These are phyloP conservation scores for Penicillium sp. DNA, from an alignment of 2,329 filamentous ascomycete genomes.

Conservation along the genomic window DNA sequence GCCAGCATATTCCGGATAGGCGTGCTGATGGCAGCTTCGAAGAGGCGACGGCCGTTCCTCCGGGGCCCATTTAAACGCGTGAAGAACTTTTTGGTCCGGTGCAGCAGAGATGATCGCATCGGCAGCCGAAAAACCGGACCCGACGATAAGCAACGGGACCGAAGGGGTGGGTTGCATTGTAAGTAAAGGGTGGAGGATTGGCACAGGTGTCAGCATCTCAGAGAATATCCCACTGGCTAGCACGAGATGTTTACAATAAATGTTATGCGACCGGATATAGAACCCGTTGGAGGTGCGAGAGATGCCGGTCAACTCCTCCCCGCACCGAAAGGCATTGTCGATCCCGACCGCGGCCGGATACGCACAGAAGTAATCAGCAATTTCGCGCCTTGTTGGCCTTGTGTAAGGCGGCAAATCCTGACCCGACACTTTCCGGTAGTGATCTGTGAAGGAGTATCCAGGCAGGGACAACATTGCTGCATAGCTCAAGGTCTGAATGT, in stretches of 20 bases:
- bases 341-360: slow-evolving; percentile 53
- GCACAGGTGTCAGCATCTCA: slow-evolving; percentile 48
- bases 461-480: slow-evolving; percentile 57
- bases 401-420: slow-evolving; percentile 47
- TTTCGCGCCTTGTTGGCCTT: slow-evolving; percentile 50
- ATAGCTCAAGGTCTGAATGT: slow-evolving; percentile 57
- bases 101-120: slow-evolving; percentile 53
- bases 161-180: slow-evolving; percentile 23
- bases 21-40: slow-evolving; percentile 54
- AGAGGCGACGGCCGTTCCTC: slow-evolving; percentile 52
- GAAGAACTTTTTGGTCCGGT: slow-evolving; percentile 44
- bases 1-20: slow-evolving; percentile 57
- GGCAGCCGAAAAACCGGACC: slow-evolving; percentile 58
- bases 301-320: slow-evolving; percentile 41
- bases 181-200: slow-evolving; percentile 45
- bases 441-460: slow-evolving; percentile 53
- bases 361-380: slow-evolving; percentile 50
- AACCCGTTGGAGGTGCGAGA: slow-evolving; percentile 45
- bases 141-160: slow-evolving; percentile 50
- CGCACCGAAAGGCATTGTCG: slow-evolving; percentile 43
- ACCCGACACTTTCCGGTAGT: slow-evolving; percentile 43
- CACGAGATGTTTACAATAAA: slow-evolving; percentile 53
- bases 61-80: slow-evolving; percentile 57
- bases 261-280: slow-evolving; percentile 46
- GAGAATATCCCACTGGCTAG: slow-evolving; percentile 57